Base-by-base conservation (phyloP, 352 stramenopile genomes). In the Pythium rhizo-oryzae region DNA sequence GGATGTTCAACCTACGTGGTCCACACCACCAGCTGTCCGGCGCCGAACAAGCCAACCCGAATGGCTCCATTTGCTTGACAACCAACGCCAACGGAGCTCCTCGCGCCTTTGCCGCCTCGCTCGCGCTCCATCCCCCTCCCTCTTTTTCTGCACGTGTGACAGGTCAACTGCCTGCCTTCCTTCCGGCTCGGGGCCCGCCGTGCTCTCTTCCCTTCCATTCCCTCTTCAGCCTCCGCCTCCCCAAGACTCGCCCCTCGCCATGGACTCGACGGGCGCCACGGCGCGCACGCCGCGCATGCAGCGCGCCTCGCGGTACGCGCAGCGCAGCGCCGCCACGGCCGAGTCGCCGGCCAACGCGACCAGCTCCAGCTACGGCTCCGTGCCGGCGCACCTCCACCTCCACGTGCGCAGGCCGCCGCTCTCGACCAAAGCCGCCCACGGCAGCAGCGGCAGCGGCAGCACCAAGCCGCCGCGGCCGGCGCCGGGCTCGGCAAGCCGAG, bases 251-350 rank as follows among this genome's bases (percentile, higher is more conserved):
- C 25, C 19, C 23, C 8, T 18, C 30, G 35, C 65, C 44, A 95
- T 95, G 87, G 85, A 95, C 77, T 92, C 83, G 78, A 90, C 82
- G 8, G 87, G 87, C 19, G 87, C 87, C 13, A 95, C 82, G 23
- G 84, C 80, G 21, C 79, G 85, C 55, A 95, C 87, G 44, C 87
- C 87, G 47, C 77, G 80, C 50, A 81, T 65, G 33, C 80, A 8
- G 23, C 61, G 61, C 52, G 23, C n/a, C 23, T 62, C 51, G 16
- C 61, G 61, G 19, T 19, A 43, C 21, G 44, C 65, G 11, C 60
- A 70, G 11, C 65, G 66, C 46, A 30, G 24, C 19, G 67, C 67
- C 15, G 72, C 67, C 25, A 65, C 30, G 2, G 52, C 49, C 28
- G 58, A 70, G 21, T 85, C 78, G 16, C 77, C 79, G 11, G 60